Base-by-base conservation (phyloP, 2,329 filamentous ascomycete species). In the Akanthomyces dipterigenus region DNA sequence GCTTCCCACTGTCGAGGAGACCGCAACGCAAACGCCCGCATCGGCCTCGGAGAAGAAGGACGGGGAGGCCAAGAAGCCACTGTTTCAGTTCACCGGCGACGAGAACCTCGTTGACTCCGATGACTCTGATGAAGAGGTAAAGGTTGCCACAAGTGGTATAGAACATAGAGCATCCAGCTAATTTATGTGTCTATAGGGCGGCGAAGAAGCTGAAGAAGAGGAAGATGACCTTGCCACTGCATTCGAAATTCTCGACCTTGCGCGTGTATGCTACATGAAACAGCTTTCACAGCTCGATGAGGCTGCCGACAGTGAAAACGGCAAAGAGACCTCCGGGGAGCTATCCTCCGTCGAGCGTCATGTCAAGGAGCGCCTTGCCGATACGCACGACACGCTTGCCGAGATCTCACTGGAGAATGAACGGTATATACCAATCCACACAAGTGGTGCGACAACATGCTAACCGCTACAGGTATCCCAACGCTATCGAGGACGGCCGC, bases 341-440 rank as follows among this genome's bases (percentile, higher is more conserved):
- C 77, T 80, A 57, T 75, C 74, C 8, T 74, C 76, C 45, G 67
- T 72, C 2, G 65, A 79, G 48, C 76, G 81, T 65, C 85, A 89
- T 63, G 80, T 93, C 70, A 93, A 92, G 75, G 91, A 96, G 75
- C 87, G 91, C 61, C 83, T 98, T 38, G 91, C 91, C 63, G 95
- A 99, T 71, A 96, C 91, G 9, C 91, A 97, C 72, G 93, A 97
- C 72, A 83, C 96, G 61, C 89, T 98, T 64, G 90, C 93, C 11
- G 95, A 99, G 75, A 97, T 99, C 64, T 96, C 90, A n/a, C 81
- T 99, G 31, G 95, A 99, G 77, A 96, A 95, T 67, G 95, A 98
- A 76, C 88, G 89, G 78, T 87, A 76, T 51, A 54, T 16, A 43
- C 5, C 3, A 46, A 28, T 16, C 26, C 7, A 16, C 20, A 28